Base-by-base conservation (phyloP, 139 green algal species). In the Tetratostichococcus sp. region DNA sequence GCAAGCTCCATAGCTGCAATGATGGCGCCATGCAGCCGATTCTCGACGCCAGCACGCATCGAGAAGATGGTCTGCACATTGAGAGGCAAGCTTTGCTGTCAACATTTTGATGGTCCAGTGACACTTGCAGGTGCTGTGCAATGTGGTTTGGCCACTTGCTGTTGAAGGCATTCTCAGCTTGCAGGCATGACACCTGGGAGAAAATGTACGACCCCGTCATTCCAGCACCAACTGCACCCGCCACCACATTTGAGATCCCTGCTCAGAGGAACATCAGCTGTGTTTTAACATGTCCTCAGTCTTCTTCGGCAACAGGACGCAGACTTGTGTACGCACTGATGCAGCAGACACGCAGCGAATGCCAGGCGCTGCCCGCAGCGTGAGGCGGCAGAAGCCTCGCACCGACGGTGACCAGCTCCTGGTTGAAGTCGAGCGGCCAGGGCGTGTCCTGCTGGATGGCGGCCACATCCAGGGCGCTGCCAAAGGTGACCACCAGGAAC, bases 401-500 rank as follows among this genome's bases (percentile, higher is more conserved):
- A 76, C 69, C 77, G 14, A 91, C 84, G 0, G 84, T 90, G 23
- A 80, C 70, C 8, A 93, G 80, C 79, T 93, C 88, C 14, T 50
- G 65, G 77, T 93, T 87, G 83, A 92, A 93, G 79, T 93, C 88
- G 8, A 93, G 82, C 14, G 83, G 83, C 6, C 71, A 58, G 19
- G 84, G 83, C 58, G 86, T 80, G 68, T 91, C 86, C 35, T 87
- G 75, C 67, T 91, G 84, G 33, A 91, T 86, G 31, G 87, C 87
- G 25, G 82, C 84, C 33, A 91, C 84, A 73, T 92, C 85, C 80
- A 95, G 90, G 77, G 82, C 88, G 69, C 66, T 82, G 42, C 90
- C 90, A 77, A 95, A 94, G 68, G 85, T 86, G 23, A 94, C 88
- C 34, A 94, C 84, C 50, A 94, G 70, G 74, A 91, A 85, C 42